A percentile compares a stretch with the other conserved stretches of the same genome.
phyloP scores from a whole-genome alignment of 495 filamentous ascomycete species.

The Parmelia sp. region DNA sequence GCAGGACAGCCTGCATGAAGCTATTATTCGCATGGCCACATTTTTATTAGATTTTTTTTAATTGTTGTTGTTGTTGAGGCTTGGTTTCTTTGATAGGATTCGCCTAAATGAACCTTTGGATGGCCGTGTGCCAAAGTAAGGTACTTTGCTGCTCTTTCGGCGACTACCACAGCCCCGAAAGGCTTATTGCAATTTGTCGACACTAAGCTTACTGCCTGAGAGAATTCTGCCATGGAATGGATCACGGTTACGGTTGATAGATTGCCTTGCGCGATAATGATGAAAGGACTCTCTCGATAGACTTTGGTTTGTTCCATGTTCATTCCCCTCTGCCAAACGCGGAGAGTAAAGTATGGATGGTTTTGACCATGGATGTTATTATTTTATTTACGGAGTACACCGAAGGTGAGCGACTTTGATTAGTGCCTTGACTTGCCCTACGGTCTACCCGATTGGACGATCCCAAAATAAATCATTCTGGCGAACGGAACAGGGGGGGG shows the following conservation, averaged over 20 bases:
- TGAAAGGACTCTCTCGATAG: too few species aligned
- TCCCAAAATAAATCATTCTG: conserved; percentile 1
- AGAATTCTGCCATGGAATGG: not conserved
- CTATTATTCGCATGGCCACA: conserved; percentile 14
- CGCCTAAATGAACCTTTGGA: not conserved
- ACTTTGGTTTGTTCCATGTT: too few species aligned
- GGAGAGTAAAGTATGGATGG: too few species aligned
- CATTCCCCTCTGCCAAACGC: too few species aligned
- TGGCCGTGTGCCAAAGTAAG: conserved; percentile 8
- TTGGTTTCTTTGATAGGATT: conserved; percentile 5
- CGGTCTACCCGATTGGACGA: not conserved
- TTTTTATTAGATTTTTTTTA: too few species aligned
- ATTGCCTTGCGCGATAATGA: too few species aligned
- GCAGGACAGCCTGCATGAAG: conserved; percentile 6
- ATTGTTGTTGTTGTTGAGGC: too few species aligned
- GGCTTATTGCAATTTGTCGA: conserved; percentile 1
- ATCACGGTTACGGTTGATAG: too few species aligned
- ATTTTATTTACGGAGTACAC: conserved; percentile 5
- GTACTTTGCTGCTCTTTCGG: not conserved
- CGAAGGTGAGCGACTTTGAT: not conserved
- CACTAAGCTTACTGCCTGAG: not conserved
- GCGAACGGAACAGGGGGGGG: not conserved
- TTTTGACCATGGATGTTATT: too few species aligned
- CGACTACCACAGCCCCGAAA: conserved; percentile 14
- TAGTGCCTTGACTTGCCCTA: too few species aligned